Evolutionary conservation across 306 rosid genomes (phyloP).

Genomic region (Casuarina equisetifolia): DNA sequence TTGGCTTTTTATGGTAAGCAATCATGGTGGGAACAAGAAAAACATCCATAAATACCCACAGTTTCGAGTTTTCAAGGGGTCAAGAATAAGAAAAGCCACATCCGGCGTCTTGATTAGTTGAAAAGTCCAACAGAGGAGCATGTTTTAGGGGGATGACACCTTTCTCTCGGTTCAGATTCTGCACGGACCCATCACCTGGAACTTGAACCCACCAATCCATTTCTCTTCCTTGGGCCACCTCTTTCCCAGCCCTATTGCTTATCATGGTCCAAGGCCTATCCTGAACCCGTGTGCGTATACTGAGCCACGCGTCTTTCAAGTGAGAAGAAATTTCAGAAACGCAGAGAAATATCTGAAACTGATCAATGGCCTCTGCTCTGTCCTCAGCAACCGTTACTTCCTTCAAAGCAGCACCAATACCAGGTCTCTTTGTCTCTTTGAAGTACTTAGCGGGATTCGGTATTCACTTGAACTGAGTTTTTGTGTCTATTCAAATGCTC

Average conservation of each 20-base stretch:
- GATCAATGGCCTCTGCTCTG: slow-evolving; percentile 48
- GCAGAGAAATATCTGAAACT: background rate
- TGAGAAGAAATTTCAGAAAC: background rate
- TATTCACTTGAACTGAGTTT: background rate
- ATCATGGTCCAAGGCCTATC: background rate
- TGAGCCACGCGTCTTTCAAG: background rate
- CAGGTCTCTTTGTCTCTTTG: slow-evolving; percentile 38
- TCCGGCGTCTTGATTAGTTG: too few relatives aligned
- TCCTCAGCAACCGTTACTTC: slow-evolving; percentile 33
- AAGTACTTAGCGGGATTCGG: background rate
- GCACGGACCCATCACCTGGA: too few relatives aligned
- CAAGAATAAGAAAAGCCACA: too few relatives aligned
- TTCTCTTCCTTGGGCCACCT: background rate
- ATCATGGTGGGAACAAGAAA: too few relatives aligned
- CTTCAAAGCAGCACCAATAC: slow-evolving; percentile 28
- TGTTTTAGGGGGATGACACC: too few relatives aligned
- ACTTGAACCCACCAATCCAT: too few relatives aligned
- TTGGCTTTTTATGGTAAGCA: too few relatives aligned
- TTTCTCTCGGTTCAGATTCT: too few relatives aligned
- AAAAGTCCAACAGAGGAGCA: too few relatives aligned
- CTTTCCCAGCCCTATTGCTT: background rate
- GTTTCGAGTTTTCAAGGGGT: too few relatives aligned
- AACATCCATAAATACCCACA: too few relatives aligned
- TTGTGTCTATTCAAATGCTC: background rate
- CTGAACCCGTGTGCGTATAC: background rate